Base-by-base conservation (phyloP, 768 basidiomycete genomes). In the Mycena latifolia region DNA sequence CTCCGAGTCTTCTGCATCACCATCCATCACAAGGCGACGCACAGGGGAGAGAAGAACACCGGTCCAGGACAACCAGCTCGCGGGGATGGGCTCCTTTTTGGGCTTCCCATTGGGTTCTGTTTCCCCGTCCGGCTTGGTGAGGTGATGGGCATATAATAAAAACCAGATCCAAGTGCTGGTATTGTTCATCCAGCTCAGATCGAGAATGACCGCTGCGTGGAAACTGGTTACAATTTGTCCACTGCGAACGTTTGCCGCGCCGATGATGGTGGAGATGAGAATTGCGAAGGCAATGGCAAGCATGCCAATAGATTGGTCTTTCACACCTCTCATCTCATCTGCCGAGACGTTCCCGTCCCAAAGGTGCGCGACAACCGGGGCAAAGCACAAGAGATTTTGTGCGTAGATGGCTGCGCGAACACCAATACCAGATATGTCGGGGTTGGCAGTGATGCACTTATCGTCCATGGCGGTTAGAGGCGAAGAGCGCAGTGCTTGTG, bases 231-330 rank as follows among this genome's bases (percentile, higher is more conserved):
- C 33, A 28, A 29, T 52, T n/a, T 52, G 50, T 28, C 14, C 29
- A 29, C 50, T 29, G 31, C 50, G 29, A 52, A 29, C 50, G 50
- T 29, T 29, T 52, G 18, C 33, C 20, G 50, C 50, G 5, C 31
- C 20, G 50, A 52, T 33, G 29, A 52, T 33, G 25, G 50, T 52
- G 50, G 50, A 33, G n/a, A 52, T 10, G 50, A 52, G 50, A 18
- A 52, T 29, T 18, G 50, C 50, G 31, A 52, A 52, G 50, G 50
- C 50, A 14, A 52, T 18, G 6, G 50, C 50, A 33, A 52, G 50
- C 50, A 52, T 52, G 50, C 50, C 50, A 29, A 52, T 33, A 17
- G 50, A 52, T 33, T 52, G 50, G 29, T 52, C 50, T 52, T 33
- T 52, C 29, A 52, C 33, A 8, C 50, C 50, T 7, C 20, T 52